Percentiles rank a stretch among this genome's conserved stretches.
Evolutionary conservation across 192 early-diverging fungal genomes (phyloP).

Genomic region (Phycomyces nitens): DNA sequence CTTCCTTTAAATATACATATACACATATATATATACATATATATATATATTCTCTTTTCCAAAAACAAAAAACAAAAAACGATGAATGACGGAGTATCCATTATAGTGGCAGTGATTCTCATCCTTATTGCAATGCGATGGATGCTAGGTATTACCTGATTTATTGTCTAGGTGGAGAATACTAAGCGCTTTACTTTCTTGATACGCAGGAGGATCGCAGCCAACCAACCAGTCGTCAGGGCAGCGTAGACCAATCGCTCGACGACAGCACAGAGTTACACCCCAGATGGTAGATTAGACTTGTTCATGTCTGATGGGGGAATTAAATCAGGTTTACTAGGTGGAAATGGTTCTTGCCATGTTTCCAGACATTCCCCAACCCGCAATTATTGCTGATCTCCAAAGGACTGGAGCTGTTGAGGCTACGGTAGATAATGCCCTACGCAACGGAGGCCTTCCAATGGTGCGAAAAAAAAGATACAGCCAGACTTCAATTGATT

Average conservation of each 20-base stretch:
- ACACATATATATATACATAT: too few relatives aligned
- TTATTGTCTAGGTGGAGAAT: too few relatives aligned
- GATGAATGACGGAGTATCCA: slow-evolving; percentile 60
- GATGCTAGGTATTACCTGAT: slow-evolving; percentile 44
- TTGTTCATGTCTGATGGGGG: background rate
- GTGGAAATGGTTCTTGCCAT: slow-evolving; percentile 72
- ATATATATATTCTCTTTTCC: too few relatives aligned
- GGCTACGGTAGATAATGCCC: slow-evolving; percentile 76
- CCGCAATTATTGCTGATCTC: slow-evolving; percentile 71
- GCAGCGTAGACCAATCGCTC: slow-evolving; percentile 6
- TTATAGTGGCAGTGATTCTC: slow-evolving; percentile 55
- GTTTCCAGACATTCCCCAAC: slow-evolving; percentile 79
- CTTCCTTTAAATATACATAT: too few relatives aligned
- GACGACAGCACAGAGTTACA: slow-evolving; percentile 28
- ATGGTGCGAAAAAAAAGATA: slow-evolving; percentile 39
- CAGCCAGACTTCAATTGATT: background rate
- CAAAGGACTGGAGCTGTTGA: slow-evolving; percentile 81
- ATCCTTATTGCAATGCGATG: slow-evolving; percentile 55
- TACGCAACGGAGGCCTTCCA: slow-evolving; percentile 59
- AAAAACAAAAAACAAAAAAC: background rate
- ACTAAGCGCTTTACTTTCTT: too few relatives aligned
- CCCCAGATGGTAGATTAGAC: slow-evolving; percentile 32
- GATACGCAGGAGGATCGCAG: slow-evolving; percentile 15
- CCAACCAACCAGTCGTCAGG: slow-evolving; percentile 8
- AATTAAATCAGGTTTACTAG: slow-evolving; percentile 21